A percentile compares a stretch with the other conserved stretches of the same genome.
Evolutionary conservation across 306 rosid species (phyloP).

Genomic region (Astragalus glycyphyllos): DNA sequence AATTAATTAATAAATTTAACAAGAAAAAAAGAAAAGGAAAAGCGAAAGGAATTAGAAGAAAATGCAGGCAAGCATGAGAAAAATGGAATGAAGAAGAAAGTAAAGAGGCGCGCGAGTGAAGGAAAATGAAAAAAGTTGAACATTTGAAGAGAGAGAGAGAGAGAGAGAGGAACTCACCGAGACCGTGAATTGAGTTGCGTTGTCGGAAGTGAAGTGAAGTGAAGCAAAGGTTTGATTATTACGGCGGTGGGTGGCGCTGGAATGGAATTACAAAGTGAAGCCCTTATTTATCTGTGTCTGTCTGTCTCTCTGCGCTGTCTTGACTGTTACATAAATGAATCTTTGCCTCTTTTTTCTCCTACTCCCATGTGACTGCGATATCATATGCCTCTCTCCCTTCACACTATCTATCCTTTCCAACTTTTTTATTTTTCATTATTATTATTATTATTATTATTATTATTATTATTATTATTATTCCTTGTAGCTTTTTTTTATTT

Average conservation of each 20-base stretch:
- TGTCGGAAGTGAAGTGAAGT: conserved; percentile 1
- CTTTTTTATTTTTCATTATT: too few species aligned
- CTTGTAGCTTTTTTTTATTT: too few species aligned
- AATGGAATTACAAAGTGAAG: neutral
- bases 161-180: too few species aligned
- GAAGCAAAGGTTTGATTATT: neutral
- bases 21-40: neutral
- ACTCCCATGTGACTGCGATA: conserved; percentile 32
- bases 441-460: too few species aligned
- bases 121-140: neutral
- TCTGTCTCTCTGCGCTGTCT: too few species aligned
- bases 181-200: neutral
- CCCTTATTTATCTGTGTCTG: too few species aligned
- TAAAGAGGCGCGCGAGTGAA: neutral
- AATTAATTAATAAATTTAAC: neutral
- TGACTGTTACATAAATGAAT: conserved; percentile 11
- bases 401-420: too few species aligned
- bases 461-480: too few species aligned
- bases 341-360: conserved; percentile 16
- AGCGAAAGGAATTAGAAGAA: neutral
- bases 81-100: neutral
- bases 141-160: neutral
- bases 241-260: conserved; percentile 37
- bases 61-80: neutral
- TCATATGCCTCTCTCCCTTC: too few species aligned